These are phyloP conservation scores for Geosiphon pyriformis DNA, from an alignment of 192 early-diverging fungal species.

Conservation along the genomic window DNA sequence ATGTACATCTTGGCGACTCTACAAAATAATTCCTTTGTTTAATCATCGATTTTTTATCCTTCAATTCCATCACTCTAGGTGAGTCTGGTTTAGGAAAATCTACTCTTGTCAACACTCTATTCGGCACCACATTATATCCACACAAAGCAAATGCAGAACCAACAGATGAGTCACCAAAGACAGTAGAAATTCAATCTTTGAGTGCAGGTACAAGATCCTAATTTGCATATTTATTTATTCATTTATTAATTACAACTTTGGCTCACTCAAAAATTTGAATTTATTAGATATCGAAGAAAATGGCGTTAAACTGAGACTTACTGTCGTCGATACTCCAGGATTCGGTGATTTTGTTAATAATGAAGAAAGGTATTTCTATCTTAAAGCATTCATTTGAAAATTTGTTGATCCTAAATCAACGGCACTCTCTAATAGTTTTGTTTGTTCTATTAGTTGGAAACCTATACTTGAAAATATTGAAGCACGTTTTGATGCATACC, in stretches of 20 bases:
- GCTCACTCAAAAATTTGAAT: neutral
- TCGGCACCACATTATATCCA: constrained; percentile 83
- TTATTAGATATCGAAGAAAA: constrained; percentile 89
- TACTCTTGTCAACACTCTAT: constrained; percentile 96
- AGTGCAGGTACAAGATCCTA: constrained; percentile 41
- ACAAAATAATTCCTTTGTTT: neutral
- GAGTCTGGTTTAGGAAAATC: constrained; percentile 96
- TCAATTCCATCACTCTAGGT: too few relatives aligned
- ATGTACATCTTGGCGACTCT: neutral
- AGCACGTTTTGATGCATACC: constrained; percentile 87
- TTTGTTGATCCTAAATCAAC: too few relatives aligned
- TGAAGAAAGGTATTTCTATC: constrained; percentile 68
- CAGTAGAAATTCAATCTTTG: constrained; percentile 74
- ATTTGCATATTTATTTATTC: neutral
- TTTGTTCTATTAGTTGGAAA: constrained; percentile 72
- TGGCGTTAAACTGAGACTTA: constrained; percentile 88
- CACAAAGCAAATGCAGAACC: constrained; percentile 68
- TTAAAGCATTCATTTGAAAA: too few relatives aligned
- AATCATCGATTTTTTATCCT: constrained; percentile 11
- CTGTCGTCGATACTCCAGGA: constrained; percentile 95
- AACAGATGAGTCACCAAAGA: constrained; percentile 58
- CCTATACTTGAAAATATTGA: constrained; percentile 94
- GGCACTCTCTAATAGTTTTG: too few relatives aligned
- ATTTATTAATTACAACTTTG: neutral
- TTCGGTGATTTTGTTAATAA: constrained; percentile 99